Conservation (phyloP, 192 early-diverging fungal genomes). For the Entophlyctis helioformis region DNA sequence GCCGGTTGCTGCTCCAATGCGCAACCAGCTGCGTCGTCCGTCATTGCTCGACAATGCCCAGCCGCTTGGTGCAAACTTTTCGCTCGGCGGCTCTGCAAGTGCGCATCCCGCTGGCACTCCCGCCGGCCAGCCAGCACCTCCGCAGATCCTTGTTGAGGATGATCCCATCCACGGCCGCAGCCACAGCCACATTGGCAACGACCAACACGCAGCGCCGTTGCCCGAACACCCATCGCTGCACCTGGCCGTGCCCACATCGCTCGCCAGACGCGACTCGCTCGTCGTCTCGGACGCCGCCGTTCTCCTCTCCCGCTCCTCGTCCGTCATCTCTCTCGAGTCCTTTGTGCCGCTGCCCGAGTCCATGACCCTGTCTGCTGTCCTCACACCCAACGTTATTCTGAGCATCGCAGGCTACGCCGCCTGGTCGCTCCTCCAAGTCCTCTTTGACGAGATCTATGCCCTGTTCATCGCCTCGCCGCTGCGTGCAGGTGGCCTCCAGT, state of each 20-base stretch:
- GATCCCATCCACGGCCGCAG: no score
- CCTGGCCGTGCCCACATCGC: neutral
- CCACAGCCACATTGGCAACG: no score
- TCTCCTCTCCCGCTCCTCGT: neutral
- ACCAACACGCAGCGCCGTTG: no score
- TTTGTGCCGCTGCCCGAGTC: neutral
- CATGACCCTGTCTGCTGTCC: neutral
- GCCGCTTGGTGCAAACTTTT: no score
- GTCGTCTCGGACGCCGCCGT: no score
- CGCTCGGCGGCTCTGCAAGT: no score
- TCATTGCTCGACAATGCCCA: no score
- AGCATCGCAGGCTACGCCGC: constrained; percentile 16
- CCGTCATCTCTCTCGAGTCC: neutral
- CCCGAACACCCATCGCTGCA: neutral
- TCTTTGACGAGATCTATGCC: constrained; percentile 29
- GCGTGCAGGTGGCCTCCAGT: constrained; percentile 11
- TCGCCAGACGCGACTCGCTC: no score
- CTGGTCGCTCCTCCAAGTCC: constrained; percentile 23
- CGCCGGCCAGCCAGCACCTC: no score
- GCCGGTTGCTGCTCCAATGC: neutral
- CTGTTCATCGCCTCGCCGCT: constrained; percentile 30
- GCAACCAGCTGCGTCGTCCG: no score
- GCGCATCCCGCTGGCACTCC: no score
- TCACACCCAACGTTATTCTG: constrained; percentile 1
- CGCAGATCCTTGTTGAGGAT: no score